Evolutionary conservation across 371 early-diverging fungal species (phyloP).

Genomic region (Synchytrium microbalum): DNA sequence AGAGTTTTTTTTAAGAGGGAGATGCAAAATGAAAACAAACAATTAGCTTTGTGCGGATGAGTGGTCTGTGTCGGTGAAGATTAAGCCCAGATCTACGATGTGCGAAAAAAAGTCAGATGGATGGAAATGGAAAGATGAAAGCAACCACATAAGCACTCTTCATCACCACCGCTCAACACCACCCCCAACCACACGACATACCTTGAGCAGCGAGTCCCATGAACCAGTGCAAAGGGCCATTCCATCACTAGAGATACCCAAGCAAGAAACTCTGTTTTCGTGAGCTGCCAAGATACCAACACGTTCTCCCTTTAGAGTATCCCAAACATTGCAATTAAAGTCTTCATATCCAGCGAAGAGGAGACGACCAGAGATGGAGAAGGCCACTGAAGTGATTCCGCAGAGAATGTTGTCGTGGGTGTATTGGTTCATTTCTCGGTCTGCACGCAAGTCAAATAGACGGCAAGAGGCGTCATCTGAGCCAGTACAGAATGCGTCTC

Average conservation of each 20-base stretch:
- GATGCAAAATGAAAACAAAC: neutral
- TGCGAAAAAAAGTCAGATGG: constrained; percentile 11
- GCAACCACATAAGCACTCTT: constrained; percentile 1
- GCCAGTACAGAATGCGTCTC: constrained; percentile 92
- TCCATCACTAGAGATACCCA: constrained; percentile 92
- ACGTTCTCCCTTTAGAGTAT: constrained; percentile 88
- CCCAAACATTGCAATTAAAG: constrained; percentile 97
- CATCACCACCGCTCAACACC: neutral
- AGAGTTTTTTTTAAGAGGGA: too few relatives aligned
- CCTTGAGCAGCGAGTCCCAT: constrained; percentile 93
- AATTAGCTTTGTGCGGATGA: neutral
- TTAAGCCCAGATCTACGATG: constrained; percentile 31
- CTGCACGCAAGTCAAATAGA: constrained; percentile 92
- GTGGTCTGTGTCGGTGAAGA: neutral
- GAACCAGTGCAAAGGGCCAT: constrained; percentile 96
- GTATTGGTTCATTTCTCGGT: constrained; percentile 91
- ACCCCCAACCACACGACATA: constrained; percentile 11
- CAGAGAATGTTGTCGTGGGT: constrained; percentile 90
- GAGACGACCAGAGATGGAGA: constrained; percentile 88
- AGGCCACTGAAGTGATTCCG: constrained; percentile 94
- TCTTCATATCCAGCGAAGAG: constrained; percentile 97
- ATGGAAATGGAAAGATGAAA: constrained; percentile 12
- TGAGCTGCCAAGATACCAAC: constrained; percentile 92
- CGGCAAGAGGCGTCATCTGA: constrained; percentile 96
- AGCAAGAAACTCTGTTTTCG: constrained; percentile 93